Percentiles rank a stretch among this genome's conserved stretches.
These are phyloP conservation scores for Psilocybe cubensis DNA, from an alignment of 768 basidiomycete species.

Conservation along the genomic window DNA sequence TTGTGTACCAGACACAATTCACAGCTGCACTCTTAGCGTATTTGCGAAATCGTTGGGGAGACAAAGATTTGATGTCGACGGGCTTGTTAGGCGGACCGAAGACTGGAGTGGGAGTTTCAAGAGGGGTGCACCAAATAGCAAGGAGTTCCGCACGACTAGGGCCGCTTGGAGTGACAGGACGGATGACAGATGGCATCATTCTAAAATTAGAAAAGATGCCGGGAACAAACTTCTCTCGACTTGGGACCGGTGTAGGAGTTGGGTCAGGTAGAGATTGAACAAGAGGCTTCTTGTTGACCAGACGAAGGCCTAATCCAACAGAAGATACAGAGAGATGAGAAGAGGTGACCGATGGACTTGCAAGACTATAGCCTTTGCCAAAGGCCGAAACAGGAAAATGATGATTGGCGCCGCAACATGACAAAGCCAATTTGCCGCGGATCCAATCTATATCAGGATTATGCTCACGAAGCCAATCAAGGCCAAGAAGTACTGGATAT, in stretches of 20 bases:
- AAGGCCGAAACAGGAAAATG: conserved; percentile 1
- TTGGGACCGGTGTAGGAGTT: too few relatives aligned
- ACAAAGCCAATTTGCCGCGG: conserved; percentile 14
- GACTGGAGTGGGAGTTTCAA: neutral
- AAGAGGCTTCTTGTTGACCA: too few relatives aligned
- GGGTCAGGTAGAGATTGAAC: too few relatives aligned
- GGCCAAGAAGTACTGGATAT: conserved; percentile 18
- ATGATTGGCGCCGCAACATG: conserved; percentile 13
- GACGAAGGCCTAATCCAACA: neutral
- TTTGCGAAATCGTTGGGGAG: conserved; percentile 20
- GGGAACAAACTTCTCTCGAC: too few relatives aligned
- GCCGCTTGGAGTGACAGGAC: neutral
- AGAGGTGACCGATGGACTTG: too few relatives aligned
- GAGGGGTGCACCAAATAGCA: neutral
- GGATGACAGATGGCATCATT: neutral
- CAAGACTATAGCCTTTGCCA: conserved; percentile 7
- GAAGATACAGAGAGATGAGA: neutral
- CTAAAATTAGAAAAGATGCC: neutral
- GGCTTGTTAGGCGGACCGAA: neutral
- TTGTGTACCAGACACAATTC: neutral
- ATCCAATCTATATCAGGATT: conserved; percentile 25
- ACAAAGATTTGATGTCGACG: conserved; percentile 20
- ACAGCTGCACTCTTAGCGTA: conserved; percentile 19
- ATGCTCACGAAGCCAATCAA: conserved; percentile 23
- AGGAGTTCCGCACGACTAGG: neutral